Conservation (phyloP, 129 eudicot genomes). For the Artemisia annua region DNA sequence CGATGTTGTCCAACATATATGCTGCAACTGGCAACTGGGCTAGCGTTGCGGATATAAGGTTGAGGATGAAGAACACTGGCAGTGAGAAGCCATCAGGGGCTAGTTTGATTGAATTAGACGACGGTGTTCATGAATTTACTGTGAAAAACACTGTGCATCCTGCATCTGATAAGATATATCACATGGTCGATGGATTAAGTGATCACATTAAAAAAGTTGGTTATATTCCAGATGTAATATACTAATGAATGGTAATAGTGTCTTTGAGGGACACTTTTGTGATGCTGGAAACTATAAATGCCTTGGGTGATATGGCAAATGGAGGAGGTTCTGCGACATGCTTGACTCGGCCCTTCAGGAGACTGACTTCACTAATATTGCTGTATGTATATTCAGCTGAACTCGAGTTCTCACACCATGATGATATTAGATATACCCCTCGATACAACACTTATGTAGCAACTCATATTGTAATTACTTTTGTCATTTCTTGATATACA, state of each 20-base stretch:
- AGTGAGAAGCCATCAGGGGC: slow-evolving; percentile 67
- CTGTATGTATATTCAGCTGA: slow-evolving; percentile 22
- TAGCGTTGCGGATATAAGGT: slow-evolving; percentile 55
- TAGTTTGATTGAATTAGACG: slow-evolving; percentile 65
- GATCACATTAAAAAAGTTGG: slow-evolving; percentile 58
- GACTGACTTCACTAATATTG: slow-evolving; percentile 21
- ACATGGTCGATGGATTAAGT: slow-evolving; percentile 61
- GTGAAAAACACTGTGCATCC: slow-evolving; percentile 67
- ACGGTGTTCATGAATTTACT: slow-evolving; percentile 69
- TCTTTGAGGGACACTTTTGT: too few species aligned
- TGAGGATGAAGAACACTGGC: slow-evolving; percentile 55
- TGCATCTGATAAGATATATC: slow-evolving; percentile 57
- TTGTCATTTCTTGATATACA: slow-evolving; percentile 27
- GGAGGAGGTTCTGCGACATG: not conserved
- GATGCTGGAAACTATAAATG: not conserved
- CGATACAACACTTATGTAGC: slow-evolving; percentile 15
- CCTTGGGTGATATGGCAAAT: not conserved
- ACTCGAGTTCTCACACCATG: slow-evolving; percentile 7
- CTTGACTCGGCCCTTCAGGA: not conserved
- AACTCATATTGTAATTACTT: slow-evolving; percentile 27
- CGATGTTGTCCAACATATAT: slow-evolving; percentile 73
- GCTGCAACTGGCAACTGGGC: slow-evolving; percentile 83
- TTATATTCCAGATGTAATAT: slow-evolving; percentile 31
- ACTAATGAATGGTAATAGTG: slow-evolving; percentile 15
- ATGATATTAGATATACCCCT: slow-evolving; percentile 21